Percentiles rank a stretch among this genome's conserved stretches.
Conservation (phyloP, 2,329 filamentous ascomycete species). For the Polytolypa hystricis region DNA sequence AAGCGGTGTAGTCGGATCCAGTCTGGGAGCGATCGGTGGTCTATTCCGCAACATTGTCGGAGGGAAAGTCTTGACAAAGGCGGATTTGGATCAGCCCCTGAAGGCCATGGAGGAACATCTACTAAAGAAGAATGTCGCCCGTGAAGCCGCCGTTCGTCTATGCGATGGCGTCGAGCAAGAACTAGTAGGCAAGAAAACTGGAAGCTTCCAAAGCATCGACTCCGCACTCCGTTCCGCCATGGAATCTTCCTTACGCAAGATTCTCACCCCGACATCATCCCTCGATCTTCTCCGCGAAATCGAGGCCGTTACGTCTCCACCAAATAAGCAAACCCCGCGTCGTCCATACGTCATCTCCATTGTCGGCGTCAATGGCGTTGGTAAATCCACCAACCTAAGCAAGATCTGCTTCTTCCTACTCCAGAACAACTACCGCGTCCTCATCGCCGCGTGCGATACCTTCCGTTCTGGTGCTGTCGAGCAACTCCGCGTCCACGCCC, state of each 20-base stretch:
- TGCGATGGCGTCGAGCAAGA: slow-evolving; percentile 88
- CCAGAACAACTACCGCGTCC: slow-evolving; percentile 91
- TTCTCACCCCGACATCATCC: slow-evolving; percentile 89
- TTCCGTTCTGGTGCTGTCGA: slow-evolving; percentile 96
- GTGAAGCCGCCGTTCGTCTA: slow-evolving; percentile 81
- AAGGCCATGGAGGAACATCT: slow-evolving; percentile 95
- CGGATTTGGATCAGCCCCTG: slow-evolving; percentile 82
- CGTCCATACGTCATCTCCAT: slow-evolving; percentile 97
- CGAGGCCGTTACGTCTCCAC: slow-evolving; percentile 59
- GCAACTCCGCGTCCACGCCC: slow-evolving; percentile 88
- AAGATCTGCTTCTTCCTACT: slow-evolving; percentile 98
- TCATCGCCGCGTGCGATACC: slow-evolving; percentile 90
- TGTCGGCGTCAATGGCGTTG: slow-evolving; percentile 94
- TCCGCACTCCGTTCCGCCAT: slow-evolving; percentile 74
- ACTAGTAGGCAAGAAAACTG: slow-evolving; percentile 80
- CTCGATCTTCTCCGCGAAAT: slow-evolving; percentile 92
- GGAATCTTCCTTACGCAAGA: slow-evolving; percentile 85
- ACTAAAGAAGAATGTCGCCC: slow-evolving; percentile 88
- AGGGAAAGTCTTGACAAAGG: slow-evolving; percentile 80
- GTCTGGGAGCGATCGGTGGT: slow-evolving; percentile 71
- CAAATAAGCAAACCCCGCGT: slow-evolving; percentile 50
- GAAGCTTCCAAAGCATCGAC: slow-evolving; percentile 80
- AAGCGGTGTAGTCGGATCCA: slow-evolving; percentile 62
- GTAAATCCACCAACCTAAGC: slow-evolving; percentile 93
- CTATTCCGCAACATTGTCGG: slow-evolving; percentile 92